Conservation (phyloP, 305 asterid genomes). For the Ruellia speciosa region DNA sequence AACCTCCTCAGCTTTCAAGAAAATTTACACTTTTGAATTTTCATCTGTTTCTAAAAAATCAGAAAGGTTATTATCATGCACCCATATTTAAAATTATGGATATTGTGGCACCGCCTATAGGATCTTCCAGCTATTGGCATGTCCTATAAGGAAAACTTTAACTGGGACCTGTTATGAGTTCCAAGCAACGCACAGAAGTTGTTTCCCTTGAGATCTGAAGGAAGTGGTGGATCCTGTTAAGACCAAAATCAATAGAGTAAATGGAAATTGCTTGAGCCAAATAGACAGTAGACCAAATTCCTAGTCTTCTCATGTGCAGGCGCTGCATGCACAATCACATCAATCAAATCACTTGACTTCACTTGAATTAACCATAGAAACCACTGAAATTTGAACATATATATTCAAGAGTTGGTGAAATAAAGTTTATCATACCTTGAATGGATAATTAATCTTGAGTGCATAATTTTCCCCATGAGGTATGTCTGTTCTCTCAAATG, state of each 20-base stretch:
- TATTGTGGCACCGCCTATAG: conserved; percentile 2
- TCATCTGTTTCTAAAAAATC: not conserved
- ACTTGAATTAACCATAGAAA: conserved; percentile 6
- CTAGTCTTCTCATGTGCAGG: conserved; percentile 17
- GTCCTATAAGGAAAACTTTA: conserved; percentile 15
- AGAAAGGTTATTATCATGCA: conserved; percentile 1
- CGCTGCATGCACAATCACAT: conserved; percentile 8
- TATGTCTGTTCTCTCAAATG: conserved; percentile 83
- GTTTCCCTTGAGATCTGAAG: conserved; percentile 81
- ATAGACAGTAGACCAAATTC: conserved; percentile 10
- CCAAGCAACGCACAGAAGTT: conserved; percentile 77
- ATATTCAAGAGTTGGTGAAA: conserved; percentile 2
- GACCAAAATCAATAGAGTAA: conserved; percentile 25
- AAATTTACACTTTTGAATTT: too few relatives aligned
- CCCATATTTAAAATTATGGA: conserved; percentile 7
- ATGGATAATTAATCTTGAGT: conserved; percentile 79
- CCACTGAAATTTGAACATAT: conserved; percentile 11
- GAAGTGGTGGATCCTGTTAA: conserved; percentile 74
- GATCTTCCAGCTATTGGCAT: conserved; percentile 10
- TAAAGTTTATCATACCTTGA: conserved; percentile 46
- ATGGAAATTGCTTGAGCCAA: conserved; percentile 14
- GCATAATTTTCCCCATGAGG: conserved; percentile 78
- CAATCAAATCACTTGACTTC: conserved; percentile 15
- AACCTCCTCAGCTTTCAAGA: conserved; percentile 15
- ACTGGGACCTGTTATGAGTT: conserved; percentile 75